Base-by-base conservation (phyloP, 306 rosid genomes). In the Begonia loranthoides region DNA sequence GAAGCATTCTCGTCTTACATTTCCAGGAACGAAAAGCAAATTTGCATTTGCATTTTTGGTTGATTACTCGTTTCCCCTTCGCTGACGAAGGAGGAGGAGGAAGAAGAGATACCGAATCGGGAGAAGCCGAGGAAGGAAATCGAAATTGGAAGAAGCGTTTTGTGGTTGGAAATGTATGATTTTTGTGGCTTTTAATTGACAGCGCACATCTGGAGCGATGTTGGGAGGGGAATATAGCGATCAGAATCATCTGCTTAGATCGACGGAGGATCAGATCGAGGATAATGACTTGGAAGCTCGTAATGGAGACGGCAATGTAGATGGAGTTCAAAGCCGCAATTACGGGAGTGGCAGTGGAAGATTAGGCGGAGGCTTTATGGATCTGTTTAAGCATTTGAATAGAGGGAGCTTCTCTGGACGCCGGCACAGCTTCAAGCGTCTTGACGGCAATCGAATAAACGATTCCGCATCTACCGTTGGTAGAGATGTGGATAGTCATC, bases 361-460 rank as follows among this genome's bases (percentile, higher is more conserved):
- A 33, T 17, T 19, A 19, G 22, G 53, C 55, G 61, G 65, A n/a
- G 75, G 60, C 49, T 73, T 84, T 15, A 72, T 66, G 62, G 93
- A 80, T 73, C 75, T 82, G 44, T 70, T 84, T 51, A 63, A 71
- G 64, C 79, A 64, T 50, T 68, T 76, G 41, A 79, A 76, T 59
- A 65, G 78, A 22, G 71, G 79, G n/a, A 12, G 55, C 39, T 54
- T 75, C 52, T 79, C 93, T 3, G 79, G 79, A 45, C 81, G 82
- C 51, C 87, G 94, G 40, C 73, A 63, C 59, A 74, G 87, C 54
- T 73, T 72, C 64, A 82, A 78, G 71, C 87, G 87, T 15, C 49
- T 60, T 19, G 82, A 77, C 22, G 22, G 22, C 22, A 19, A 19
- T 3, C 58, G 60, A 15, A 81, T 66, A 2, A 52, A 49, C 38